Conservation (phyloP, 2,329 filamentous ascomycete species). For the Colletotrichum musae region DNA sequence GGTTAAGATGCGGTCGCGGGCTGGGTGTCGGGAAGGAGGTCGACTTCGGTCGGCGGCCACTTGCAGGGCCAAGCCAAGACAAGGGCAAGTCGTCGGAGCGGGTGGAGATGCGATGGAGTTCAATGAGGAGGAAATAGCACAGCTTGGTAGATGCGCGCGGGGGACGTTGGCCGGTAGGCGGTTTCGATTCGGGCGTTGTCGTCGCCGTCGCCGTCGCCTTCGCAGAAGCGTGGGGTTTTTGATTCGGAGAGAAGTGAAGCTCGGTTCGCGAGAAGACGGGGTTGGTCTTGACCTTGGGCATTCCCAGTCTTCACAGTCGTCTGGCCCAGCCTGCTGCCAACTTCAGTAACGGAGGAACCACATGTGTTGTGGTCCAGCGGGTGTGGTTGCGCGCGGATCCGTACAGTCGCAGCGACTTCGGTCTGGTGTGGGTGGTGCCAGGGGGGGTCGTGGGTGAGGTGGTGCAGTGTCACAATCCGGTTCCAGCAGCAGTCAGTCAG, state of each 20-base stretch:
- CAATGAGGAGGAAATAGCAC: constrained; percentile 12
- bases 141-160: constrained; percentile 8
- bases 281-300: constrained; percentile 9
- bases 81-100: constrained; percentile 29
- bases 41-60: constrained; percentile 23
- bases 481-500: constrained; percentile 4
- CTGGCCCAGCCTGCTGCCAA: constrained; percentile 25
- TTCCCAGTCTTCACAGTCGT: constrained; percentile 16
- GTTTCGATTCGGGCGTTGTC: too few relatives aligned
- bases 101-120: constrained; percentile 37
- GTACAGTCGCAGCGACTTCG: constrained; percentile 16
- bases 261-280: constrained; percentile 2
- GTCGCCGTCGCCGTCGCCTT: neutral
- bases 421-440: constrained; percentile 12
- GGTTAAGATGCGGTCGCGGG: constrained; percentile 9
- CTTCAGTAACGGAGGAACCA: constrained; percentile 24
- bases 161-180: neutral
- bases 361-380: constrained; percentile 15
- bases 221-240: neutral
- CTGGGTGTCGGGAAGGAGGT: constrained; percentile 13
- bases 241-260: neutral
- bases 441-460: constrained; percentile 7
- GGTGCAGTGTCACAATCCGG: constrained; percentile 22
- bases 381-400: neutral
- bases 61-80: constrained; percentile 35